phyloP scores from a whole-genome alignment of 306 rosid species.

The Rubus idaeus region DNA sequence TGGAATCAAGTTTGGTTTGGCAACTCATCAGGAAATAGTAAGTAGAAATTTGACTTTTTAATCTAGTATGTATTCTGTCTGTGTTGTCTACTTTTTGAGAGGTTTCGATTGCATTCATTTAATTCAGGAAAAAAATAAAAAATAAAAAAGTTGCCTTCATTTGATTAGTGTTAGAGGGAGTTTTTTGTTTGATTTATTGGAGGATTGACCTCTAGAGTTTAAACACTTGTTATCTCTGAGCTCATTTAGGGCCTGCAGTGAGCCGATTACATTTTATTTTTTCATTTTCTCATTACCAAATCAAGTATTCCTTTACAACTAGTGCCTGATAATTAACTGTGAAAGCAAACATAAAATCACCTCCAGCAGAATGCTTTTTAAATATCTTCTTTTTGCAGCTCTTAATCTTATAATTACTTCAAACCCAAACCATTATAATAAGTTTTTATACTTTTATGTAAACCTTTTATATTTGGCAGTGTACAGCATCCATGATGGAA shows the following conservation, averaged over 20 bases:
- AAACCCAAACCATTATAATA: neutral
- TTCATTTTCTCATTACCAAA: neutral
- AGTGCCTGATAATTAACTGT: neutral
- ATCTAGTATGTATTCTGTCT: neutral
- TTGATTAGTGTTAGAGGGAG: too few species aligned
- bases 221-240: neutral
- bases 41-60: constrained; percentile 34
- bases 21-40: constrained; percentile 73
- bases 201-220: neutral
- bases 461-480: constrained; percentile 43
- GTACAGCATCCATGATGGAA: constrained; percentile 75
- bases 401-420: neutral
- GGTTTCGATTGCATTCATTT: constrained; percentile 13
- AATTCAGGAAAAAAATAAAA: neutral
- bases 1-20: constrained; percentile 70
- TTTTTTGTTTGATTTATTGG: too few species aligned
- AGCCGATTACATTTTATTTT: neutral
- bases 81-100: constrained; percentile 6
- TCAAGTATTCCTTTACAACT: neutral
- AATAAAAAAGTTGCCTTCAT: too few species aligned
- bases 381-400: neutral
- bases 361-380: neutral
- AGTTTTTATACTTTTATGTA: constrained; percentile 6
- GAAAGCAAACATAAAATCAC: neutral
- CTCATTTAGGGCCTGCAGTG: neutral